A percentile compares a stretch with the other conserved stretches of the same genome.
Conservation (phyloP, 345 rosid species). For the Eucalyptus caleyi region DNA sequence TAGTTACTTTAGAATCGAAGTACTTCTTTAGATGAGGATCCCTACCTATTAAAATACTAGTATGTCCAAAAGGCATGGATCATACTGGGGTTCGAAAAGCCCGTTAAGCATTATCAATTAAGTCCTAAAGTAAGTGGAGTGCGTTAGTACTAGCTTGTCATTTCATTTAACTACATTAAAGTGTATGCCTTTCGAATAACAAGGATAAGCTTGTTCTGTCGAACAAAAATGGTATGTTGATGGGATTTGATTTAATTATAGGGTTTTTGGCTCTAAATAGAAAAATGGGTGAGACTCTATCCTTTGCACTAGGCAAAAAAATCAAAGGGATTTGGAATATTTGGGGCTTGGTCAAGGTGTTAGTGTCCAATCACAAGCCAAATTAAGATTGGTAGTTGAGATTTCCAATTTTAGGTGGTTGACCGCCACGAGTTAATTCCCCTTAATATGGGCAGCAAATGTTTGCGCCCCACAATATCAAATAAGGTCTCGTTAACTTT, state of each 20-base stretch:
- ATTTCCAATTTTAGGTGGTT: conserved; percentile 4
- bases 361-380: neutral
- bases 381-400: conserved; percentile 1
- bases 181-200: neutral
- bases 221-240: neutral
- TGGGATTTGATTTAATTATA: neutral
- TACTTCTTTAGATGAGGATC: neutral
- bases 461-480: neutral
- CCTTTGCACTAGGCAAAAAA: neutral
- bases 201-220: neutral
- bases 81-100: neutral
- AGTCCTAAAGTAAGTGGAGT: neutral
- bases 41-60: neutral
- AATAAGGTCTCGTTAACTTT: neutral
- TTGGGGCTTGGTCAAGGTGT: neutral
- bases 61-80: neutral
- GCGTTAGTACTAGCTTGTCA: neutral
- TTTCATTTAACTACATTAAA: neutral
- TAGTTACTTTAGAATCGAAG: accelerated
- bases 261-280: neutral
- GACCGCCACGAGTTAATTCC: neutral
- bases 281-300: neutral
- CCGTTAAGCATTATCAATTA: neutral
- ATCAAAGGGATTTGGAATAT: neutral
- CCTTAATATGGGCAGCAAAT: neutral